A percentile compares a stretch with the other conserved stretches of the same genome.
Evolutionary conservation across 1,139 yeast species (phyloP).

Genomic region (Groenewaldozyma auringiensis): DNA sequence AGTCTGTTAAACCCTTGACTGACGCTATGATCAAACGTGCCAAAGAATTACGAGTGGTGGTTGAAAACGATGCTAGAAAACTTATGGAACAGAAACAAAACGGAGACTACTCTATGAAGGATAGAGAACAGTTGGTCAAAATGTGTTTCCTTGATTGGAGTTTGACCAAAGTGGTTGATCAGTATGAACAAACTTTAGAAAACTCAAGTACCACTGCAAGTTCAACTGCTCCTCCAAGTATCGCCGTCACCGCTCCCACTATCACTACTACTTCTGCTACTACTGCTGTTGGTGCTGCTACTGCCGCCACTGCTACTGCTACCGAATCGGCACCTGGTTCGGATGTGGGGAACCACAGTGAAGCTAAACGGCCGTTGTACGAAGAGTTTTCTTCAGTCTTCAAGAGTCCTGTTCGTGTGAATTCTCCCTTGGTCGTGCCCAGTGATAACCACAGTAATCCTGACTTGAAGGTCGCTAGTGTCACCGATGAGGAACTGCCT

Average conservation of each 20-base stretch:
- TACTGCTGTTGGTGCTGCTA: neutral
- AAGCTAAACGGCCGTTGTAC: neutral
- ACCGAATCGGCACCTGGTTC: neutral
- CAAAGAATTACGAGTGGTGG: slow-evolving; percentile 21
- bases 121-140: slow-evolving; percentile 25
- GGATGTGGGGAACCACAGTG: neutral
- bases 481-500: slow-evolving; percentile 10
- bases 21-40: slow-evolving; percentile 25
- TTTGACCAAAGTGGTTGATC: slow-evolving; percentile 25
- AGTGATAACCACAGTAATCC: slow-evolving; percentile 11
- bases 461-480: slow-evolving; percentile 20
- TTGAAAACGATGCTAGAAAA: slow-evolving; percentile 23
- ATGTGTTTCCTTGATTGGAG: slow-evolving; percentile 30
- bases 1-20: slow-evolving; percentile 16
- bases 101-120: slow-evolving; percentile 17
- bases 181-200: slow-evolving; percentile 16
- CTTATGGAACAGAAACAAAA: slow-evolving; percentile 20
- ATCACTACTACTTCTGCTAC: neutral
- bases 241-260: neutral
- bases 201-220: too few species aligned
- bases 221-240: neutral
- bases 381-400: neutral
- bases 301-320: neutral
- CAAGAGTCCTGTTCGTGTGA: neutral
- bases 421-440: neutral